phyloP scores from a whole-genome alignment of 306 rosid genomes.

The Lathyrus oleraceus region DNA sequence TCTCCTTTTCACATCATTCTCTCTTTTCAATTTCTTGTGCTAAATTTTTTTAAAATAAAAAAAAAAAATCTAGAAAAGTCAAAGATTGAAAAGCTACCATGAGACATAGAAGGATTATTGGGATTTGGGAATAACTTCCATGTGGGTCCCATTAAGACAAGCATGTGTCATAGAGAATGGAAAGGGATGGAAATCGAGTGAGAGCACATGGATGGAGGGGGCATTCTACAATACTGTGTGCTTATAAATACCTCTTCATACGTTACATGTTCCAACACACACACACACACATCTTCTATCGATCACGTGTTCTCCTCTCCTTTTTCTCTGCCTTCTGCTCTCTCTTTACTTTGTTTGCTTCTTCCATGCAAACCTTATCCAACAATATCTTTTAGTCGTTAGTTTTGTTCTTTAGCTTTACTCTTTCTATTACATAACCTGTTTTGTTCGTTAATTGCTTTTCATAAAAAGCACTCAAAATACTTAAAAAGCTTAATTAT shows the following conservation, averaged over 20 bases:
- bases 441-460: slow-evolving; percentile 55
- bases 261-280: slow-evolving; percentile 34
- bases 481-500: background rate
- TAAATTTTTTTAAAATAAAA: too few species aligned
- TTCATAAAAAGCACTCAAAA: slow-evolving; percentile 36
- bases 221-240: slow-evolving; percentile 41
- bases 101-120: slow-evolving; percentile 20
- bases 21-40: too few species aligned
- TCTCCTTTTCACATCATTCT: too few species aligned
- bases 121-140: slow-evolving; percentile 48
- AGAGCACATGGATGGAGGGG: slow-evolving; percentile 58
- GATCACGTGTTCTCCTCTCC: slow-evolving; percentile 45
- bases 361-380: slow-evolving; percentile 60
- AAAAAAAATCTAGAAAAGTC: slow-evolving; percentile 14
- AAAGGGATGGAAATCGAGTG: slow-evolving; percentile 29
- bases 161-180: slow-evolving; percentile 36
- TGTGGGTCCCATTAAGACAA: slow-evolving; percentile 26
- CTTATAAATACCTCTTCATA: slow-evolving; percentile 50
- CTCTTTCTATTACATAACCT: slow-evolving; percentile 15
- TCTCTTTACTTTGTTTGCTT: slow-evolving; percentile 32
- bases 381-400: slow-evolving; percentile 48
- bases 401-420: slow-evolving; percentile 50
- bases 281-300: slow-evolving; percentile 38
- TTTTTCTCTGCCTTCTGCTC: background rate
- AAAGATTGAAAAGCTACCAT: slow-evolving; percentile 23